Conservation (phyloP, 805 yeast genomes). For the Wickerhamomyces hampshirensis region DNA sequence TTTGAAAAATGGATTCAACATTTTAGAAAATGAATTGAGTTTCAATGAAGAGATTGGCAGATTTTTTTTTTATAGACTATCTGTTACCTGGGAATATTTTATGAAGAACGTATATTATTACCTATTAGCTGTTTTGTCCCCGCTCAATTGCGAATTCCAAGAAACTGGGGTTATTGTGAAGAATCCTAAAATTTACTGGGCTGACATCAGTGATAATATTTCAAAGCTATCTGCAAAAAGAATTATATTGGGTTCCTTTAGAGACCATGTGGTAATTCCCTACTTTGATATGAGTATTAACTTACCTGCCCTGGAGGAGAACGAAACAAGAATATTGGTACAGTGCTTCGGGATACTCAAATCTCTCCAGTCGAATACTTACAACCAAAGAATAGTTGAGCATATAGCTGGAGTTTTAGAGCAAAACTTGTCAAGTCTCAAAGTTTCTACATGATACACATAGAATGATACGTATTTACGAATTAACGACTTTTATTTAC, state of each 20-base stretch:
- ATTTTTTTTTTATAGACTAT: conserved; percentile 26
- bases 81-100: conserved; percentile 53
- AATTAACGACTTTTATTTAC: conserved; percentile 1
- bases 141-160: conserved; percentile 46
- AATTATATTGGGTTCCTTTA: conserved; percentile 39
- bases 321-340: conserved; percentile 37
- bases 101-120: conserved; percentile 51
- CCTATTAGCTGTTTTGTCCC: conserved; percentile 56
- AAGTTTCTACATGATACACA: too few species aligned
- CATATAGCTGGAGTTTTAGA: conserved; percentile 25
- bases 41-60: conserved; percentile 27
- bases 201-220: conserved; percentile 12
- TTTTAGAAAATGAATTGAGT: conserved; percentile 32
- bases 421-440: conserved; percentile 5
- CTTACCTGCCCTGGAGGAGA: conserved; percentile 26
- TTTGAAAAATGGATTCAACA: conserved; percentile 38
- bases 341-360: conserved; percentile 61
- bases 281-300: conserved; percentile 39
- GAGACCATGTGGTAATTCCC: conserved; percentile 51
- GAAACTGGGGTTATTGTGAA: conserved; percentile 24
- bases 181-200: conserved; percentile 25
- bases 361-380: conserved; percentile 48
- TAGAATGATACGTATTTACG: background rate
- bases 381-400: conserved; percentile 55
- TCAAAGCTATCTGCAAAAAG: conserved; percentile 32